Conservation (phyloP, 257 asterid genomes). For the Solanum boliviense region DNA sequence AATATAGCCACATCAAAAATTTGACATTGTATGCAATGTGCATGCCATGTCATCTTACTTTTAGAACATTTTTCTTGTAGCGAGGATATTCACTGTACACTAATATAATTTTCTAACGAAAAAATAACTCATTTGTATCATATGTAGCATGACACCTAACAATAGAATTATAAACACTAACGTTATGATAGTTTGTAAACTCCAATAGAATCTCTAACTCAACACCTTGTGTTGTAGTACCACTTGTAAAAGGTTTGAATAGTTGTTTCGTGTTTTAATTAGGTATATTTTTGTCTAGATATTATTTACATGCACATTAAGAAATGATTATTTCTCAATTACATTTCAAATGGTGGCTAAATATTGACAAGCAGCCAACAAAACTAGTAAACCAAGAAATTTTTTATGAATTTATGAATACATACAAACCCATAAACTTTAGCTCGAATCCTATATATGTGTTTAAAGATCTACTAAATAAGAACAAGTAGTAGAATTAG, state of each 20-base stretch:
- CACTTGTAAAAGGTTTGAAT: neutral
- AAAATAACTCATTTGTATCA: too few species aligned
- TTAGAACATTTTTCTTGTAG: too few species aligned
- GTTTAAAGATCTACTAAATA: neutral
- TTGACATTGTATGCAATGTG: too few species aligned
- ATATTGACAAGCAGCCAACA: neutral
- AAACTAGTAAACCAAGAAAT: neutral
- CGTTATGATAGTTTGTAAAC: too few species aligned
- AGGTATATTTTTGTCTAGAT: too few species aligned
- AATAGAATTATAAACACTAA: too few species aligned
- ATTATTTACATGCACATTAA: neutral
- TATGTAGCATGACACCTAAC: too few species aligned
- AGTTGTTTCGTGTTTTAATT: neutral
- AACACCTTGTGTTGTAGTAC: neutral
- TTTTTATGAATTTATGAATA: neutral
- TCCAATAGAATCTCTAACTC: too few species aligned
- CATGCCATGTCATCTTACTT: too few species aligned
- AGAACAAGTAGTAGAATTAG: neutral
- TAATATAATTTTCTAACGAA: too few species aligned
- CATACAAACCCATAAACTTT: neutral
- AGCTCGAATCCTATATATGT: neutral
- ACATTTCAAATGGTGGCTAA: neutral
- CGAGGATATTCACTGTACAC: too few species aligned
- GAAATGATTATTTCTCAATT: neutral
- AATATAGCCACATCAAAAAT: too few species aligned